Evolutionary conservation across 176 grass and related monocot species (phyloP).

Genomic region (Oryza longistaminata): DNA sequence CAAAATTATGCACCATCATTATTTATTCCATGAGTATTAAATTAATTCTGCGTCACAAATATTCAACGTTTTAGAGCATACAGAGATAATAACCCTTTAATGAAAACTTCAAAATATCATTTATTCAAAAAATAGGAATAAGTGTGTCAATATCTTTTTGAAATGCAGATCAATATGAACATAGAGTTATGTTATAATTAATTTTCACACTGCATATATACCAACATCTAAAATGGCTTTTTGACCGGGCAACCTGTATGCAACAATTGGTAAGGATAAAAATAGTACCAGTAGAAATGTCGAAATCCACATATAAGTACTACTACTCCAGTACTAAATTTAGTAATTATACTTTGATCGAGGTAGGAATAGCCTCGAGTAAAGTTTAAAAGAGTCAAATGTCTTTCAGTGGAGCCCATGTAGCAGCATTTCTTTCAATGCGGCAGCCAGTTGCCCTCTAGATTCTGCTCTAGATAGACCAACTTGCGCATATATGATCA

Average conservation of each 20-base stretch:
- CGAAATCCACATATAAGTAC: not conserved
- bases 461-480: constrained; percentile 29
- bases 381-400: not conserved
- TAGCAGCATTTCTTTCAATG: not conserved
- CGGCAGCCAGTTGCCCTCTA: not conserved
- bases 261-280: not conserved
- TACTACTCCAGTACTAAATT: not conserved
- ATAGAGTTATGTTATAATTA: no score
- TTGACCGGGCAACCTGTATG: not conserved
- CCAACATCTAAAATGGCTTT: no score
- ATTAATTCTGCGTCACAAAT: not conserved
- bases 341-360: constrained; percentile 1
- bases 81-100: no score
- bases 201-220: no score
- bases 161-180: no score
- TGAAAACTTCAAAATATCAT: no score
- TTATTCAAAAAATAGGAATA: no score
- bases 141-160: not conserved
- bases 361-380: not conserved
- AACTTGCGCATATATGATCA: not conserved
- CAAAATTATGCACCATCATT: not conserved
- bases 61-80: not conserved
- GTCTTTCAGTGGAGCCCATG: not conserved
- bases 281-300: not conserved
- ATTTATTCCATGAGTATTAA: not conserved